Percentiles rank a stretch among this genome's conserved stretches.
These are phyloP conservation scores for Skeletonema grethae DNA, from an alignment of 108 stramenopile genomes.

Conservation along the genomic window DNA sequence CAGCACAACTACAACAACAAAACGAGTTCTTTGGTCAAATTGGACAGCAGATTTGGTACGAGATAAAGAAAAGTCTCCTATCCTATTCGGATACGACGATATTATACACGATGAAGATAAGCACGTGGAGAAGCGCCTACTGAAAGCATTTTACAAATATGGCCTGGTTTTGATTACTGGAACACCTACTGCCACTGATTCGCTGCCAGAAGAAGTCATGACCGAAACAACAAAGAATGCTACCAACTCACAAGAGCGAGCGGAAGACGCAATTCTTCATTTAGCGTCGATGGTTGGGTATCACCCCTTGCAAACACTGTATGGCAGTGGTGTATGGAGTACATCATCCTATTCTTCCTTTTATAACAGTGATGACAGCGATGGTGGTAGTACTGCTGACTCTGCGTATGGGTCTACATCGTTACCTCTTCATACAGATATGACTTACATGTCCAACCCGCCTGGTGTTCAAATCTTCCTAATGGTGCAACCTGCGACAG, in stretches of 20 bases:
- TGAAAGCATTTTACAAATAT: conserved; percentile 67
- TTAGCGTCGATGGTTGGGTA: conserved; percentile 46
- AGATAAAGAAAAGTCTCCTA: conserved; percentile 48
- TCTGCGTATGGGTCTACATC: conserved; percentile 78
- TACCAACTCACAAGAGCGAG: conserved; percentile 18
- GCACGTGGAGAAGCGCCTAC: conserved; percentile 29
- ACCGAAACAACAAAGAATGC: conserved; percentile 17
- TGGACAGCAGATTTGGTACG: conserved; percentile 62
- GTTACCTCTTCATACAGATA: conserved; percentile 85
- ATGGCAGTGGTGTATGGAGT: conserved; percentile 77
- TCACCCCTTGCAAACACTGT: conserved; percentile 82
- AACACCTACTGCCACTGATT: conserved; percentile 60
- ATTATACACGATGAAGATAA: conserved; percentile 33
- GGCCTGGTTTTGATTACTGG: conserved; percentile 73
- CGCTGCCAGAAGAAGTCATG: conserved; percentile 27
- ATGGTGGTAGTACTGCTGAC: conserved; percentile 69
- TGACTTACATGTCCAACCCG: conserved; percentile 78
- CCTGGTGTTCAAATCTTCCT: conserved; percentile 88
- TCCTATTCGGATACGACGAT: conserved; percentile 54
- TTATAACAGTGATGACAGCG: conserved; percentile 23
- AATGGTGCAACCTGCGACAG: conserved; percentile 72
- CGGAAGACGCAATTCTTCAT: conserved; percentile 42
- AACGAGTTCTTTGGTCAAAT: conserved; percentile 62
- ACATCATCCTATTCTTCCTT: conserved; percentile 54
- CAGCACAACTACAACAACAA: conserved; percentile 11